phyloP scores from a whole-genome alignment of 805 yeast species.

The Saccharomyces eubayanus region DNA sequence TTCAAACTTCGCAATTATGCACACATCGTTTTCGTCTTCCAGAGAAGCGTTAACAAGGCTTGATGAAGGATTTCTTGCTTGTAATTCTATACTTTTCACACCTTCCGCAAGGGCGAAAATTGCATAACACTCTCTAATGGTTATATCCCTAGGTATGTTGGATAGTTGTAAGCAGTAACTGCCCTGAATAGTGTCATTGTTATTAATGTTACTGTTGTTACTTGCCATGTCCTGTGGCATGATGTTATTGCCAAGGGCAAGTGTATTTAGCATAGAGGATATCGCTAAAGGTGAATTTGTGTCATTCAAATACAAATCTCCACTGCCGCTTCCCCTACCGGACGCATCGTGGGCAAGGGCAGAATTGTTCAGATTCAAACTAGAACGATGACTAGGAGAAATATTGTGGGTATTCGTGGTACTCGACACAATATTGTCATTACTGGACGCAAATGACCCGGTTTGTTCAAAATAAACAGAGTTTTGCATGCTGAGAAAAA shows the following conservation, averaged over 20 bases:
- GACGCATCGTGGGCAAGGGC: neutral
- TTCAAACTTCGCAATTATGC: slow-evolving; percentile 39
- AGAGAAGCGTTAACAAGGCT: neutral
- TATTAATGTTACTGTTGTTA: slow-evolving; percentile 6
- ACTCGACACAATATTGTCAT: slow-evolving; percentile 14
- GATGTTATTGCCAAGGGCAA: slow-evolving; percentile 16
- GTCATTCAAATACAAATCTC: slow-evolving; percentile 5
- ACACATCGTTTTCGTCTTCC: slow-evolving; percentile 21
- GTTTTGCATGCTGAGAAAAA: slow-evolving; percentile 8
- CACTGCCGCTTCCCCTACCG: neutral
- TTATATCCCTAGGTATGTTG: slow-evolving; percentile 56
- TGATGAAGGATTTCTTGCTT: slow-evolving; percentile 4
- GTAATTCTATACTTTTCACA: slow-evolving; percentile 40
- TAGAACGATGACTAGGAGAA: slow-evolving; percentile 17
- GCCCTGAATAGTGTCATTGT: slow-evolving; percentile 7
- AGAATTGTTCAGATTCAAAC: slow-evolving; percentile 8
- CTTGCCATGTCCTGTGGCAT: slow-evolving; percentile 5
- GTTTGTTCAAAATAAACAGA: slow-evolving; percentile 11
- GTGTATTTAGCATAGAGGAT: slow-evolving; percentile 25
- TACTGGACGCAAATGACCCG: slow-evolving; percentile 16
- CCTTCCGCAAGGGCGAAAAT: slow-evolving; percentile 65
- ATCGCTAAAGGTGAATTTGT: slow-evolving; percentile 25
- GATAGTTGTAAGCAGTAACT: slow-evolving; percentile 35
- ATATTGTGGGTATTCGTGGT: slow-evolving; percentile 11
- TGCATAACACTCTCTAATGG: slow-evolving; percentile 57